These are phyloP conservation scores for Coleophoma cylindrospora DNA, from an alignment of 2,329 filamentous ascomycete genomes.

Conservation along the genomic window DNA sequence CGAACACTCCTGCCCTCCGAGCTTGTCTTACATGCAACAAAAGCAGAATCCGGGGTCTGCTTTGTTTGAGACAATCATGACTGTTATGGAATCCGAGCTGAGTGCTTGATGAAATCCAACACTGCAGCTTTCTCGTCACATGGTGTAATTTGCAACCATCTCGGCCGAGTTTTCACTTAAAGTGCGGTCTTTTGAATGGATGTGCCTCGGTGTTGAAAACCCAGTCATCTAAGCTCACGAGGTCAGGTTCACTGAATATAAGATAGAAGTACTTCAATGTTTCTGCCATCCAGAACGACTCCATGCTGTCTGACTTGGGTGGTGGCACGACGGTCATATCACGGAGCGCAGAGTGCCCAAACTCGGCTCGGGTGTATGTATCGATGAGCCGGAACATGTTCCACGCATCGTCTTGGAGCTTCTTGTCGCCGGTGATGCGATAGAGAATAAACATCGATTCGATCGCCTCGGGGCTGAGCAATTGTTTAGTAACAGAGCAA, in stretches of 20 bases:
- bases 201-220: constrained; percentile 37
- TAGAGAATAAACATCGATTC: constrained; percentile 60
- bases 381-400: constrained; percentile 38
- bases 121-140: no score
- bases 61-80: no score
- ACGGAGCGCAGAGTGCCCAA: constrained; percentile 28
- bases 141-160: no score
- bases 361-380: constrained; percentile 31
- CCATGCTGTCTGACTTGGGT: constrained; percentile 41
- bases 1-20: no score
- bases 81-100: no score
- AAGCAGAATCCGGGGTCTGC: no score
- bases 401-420: constrained; percentile 35
- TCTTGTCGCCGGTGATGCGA: constrained; percentile 10
- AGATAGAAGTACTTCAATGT: constrained; percentile 57
- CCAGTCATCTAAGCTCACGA: constrained; percentile 53
- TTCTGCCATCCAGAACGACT: constrained; percentile 60
- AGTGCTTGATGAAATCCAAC: no score
- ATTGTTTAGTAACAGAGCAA: background rate
- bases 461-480: constrained; percentile 50
- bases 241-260: constrained; percentile 37
- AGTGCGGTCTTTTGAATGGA: constrained; percentile 1
- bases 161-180: no score
- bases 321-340: background rate
- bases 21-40: no score